A percentile compares a stretch with the other conserved stretches of the same genome.
Conservation (phyloP, 2,329 filamentous ascomycete genomes). For the Cryphonectria carpinicola region DNA sequence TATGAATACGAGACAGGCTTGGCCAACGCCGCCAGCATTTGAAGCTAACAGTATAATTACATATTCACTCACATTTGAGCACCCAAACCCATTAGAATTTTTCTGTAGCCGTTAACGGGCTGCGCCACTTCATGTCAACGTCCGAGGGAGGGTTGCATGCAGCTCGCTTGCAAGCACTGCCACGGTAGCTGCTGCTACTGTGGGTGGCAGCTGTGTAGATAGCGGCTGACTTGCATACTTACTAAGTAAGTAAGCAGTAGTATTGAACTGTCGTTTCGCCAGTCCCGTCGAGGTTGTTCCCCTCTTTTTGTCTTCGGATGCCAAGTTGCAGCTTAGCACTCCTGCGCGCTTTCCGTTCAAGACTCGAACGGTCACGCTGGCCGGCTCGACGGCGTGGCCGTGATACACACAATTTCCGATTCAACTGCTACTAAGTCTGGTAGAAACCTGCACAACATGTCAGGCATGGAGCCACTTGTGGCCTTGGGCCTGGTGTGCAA, state of each 20-base stretch:
- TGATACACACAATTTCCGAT: background rate
- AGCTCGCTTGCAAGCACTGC: background rate
- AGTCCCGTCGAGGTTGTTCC: background rate
- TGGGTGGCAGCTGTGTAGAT: background rate
- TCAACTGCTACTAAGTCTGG: background rate
- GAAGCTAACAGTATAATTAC: background rate
- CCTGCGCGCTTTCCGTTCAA: background rate
- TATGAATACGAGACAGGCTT: too few relatives aligned
- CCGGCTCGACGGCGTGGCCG: background rate
- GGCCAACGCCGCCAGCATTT: background rate
- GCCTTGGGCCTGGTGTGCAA: slow-evolving; percentile 16
- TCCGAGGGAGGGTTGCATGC: background rate
- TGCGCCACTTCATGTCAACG: background rate
- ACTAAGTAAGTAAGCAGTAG: background rate
- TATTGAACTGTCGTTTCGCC: background rate
- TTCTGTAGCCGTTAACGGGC: background rate
- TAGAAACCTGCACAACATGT: background rate
- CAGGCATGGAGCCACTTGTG: slow-evolving; percentile 2
- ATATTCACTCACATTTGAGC: too few relatives aligned
- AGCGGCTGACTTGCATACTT: background rate
- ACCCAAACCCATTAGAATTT: too few relatives aligned
- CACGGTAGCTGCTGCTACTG: background rate
- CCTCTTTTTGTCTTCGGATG: background rate
- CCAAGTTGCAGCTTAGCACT: background rate
- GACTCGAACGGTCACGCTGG: background rate